Conservation (phyloP, 1,139 yeast genomes). For the Yamadazyma membranifaciens region DNA sequence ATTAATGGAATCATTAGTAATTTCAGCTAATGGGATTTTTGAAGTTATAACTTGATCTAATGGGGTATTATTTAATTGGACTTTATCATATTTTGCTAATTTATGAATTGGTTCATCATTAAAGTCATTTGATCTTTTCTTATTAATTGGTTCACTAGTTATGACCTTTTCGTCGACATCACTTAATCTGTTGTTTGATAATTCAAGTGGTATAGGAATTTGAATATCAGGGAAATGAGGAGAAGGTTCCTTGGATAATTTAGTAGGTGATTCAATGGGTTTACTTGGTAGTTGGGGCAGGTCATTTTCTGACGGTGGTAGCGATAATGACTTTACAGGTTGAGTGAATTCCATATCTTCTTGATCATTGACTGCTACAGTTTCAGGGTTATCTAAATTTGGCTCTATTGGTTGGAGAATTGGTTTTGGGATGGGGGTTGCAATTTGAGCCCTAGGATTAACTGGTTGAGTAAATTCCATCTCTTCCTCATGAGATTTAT, state of each 20-base stretch:
- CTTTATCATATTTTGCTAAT: too few relatives aligned
- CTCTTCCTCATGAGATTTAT: slow-evolving; percentile 6
- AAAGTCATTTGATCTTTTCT: neutral
- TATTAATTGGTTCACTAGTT: neutral
- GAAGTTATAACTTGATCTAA: slow-evolving; percentile 24
- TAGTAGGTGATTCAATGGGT: neutral
- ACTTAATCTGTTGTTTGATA: slow-evolving; percentile 13
- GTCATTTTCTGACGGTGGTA: too few relatives aligned
- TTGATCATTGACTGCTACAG: neutral
- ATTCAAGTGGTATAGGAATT: slow-evolving; percentile 16
- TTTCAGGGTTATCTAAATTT: neutral
- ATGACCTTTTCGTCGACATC: slow-evolving; percentile 6
- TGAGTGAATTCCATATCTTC: slow-evolving; percentile 8
- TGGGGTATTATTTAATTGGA: too few relatives aligned
- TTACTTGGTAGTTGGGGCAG: neutral
- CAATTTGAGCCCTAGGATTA: neutral
- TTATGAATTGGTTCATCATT: neutral
- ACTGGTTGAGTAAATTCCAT: slow-evolving; percentile 18
- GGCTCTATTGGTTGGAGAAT: neutral
- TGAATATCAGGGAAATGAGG: slow-evolving; percentile 17
- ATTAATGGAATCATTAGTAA: slow-evolving; percentile 14
- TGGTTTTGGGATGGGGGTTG: slow-evolving; percentile 3
- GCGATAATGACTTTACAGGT: neutral
- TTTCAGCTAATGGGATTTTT: slow-evolving; percentile 31
- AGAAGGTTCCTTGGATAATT: slow-evolving; percentile 3